Conservation (phyloP, 257 asterid genomes). For the Przewalskia tangutica region DNA sequence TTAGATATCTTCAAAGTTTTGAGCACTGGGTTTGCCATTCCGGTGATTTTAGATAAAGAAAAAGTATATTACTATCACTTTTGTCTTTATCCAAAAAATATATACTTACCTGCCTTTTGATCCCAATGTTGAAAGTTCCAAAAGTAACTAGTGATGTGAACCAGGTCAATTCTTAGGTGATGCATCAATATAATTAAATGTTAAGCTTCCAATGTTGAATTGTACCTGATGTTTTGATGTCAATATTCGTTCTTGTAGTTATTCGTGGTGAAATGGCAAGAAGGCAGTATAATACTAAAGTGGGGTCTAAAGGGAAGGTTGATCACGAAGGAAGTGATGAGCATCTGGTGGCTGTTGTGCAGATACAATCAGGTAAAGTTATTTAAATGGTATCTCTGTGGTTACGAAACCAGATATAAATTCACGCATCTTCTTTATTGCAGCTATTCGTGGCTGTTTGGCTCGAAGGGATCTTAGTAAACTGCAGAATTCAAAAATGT, state of each 20-base stretch:
- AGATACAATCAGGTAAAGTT: slow-evolving; percentile 70
- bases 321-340: slow-evolving; percentile 29
- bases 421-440: slow-evolving; percentile 8
- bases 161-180: not conserved
- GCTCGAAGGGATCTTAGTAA: slow-evolving; percentile 41
- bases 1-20: not conserved
- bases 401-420: not conserved
- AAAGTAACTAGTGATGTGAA: not conserved
- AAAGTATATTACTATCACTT: not conserved
- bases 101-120: not conserved
- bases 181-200: not conserved
- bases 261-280: slow-evolving; percentile 79
- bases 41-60: not conserved
- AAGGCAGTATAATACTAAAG: slow-evolving; percentile 34
- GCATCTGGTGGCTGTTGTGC: slow-evolving; percentile 45
- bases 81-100: not conserved
- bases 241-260: slow-evolving; percentile 33
- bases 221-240: not conserved
- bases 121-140: not conserved
- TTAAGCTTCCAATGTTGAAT: not conserved
- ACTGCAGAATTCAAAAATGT: slow-evolving; percentile 23
- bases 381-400: not conserved
- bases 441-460: slow-evolving; percentile 85
- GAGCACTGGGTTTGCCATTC: not conserved
- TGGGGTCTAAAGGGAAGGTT: slow-evolving; percentile 28